Conservation (phyloP, 2,329 filamentous ascomycete genomes). For the Cladosporium sphaerospermum region DNA sequence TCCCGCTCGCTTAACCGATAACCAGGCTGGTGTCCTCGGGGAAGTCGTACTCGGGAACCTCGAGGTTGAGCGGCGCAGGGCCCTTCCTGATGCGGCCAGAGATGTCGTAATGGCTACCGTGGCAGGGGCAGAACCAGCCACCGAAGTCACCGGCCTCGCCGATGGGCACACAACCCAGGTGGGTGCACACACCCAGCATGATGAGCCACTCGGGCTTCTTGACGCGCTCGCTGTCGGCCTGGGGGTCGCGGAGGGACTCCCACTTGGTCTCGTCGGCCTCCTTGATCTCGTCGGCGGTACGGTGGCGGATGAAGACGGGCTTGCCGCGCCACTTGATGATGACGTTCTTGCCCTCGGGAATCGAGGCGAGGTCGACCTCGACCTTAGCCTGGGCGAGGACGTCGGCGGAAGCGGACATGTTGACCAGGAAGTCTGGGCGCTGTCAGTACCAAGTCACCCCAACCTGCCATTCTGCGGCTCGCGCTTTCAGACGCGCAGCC, state of each 20-base stretch:
- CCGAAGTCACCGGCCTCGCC: constrained; percentile 97
- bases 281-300: constrained; percentile 85
- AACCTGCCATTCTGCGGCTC: neutral
- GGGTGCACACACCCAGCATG: constrained; percentile 99
- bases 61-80: constrained; percentile 93
- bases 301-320: constrained; percentile 99
- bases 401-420: constrained; percentile 99
- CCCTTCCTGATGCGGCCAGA: constrained; percentile 97
- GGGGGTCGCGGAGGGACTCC: constrained; percentile 78
- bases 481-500: neutral
- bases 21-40: constrained; percentile 80
- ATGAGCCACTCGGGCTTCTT: constrained; percentile 98
- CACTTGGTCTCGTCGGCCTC: constrained; percentile 88
- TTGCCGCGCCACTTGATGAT: constrained; percentile 99
- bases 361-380: constrained; percentile 84
- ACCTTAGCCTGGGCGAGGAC: constrained; percentile 99
- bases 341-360: constrained; percentile 99
- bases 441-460: neutral
- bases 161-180: constrained; percentile 97
- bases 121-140: constrained; percentile 99
- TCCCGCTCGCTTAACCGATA: constrained; percentile 64
- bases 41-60: constrained; percentile 90
- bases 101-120: constrained; percentile 99
- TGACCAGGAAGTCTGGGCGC: constrained; percentile 87
- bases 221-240: constrained; percentile 85